Conservation (phyloP, 495 filamentous ascomycete genomes). For the Talaromyces nanjingensis region DNA sequence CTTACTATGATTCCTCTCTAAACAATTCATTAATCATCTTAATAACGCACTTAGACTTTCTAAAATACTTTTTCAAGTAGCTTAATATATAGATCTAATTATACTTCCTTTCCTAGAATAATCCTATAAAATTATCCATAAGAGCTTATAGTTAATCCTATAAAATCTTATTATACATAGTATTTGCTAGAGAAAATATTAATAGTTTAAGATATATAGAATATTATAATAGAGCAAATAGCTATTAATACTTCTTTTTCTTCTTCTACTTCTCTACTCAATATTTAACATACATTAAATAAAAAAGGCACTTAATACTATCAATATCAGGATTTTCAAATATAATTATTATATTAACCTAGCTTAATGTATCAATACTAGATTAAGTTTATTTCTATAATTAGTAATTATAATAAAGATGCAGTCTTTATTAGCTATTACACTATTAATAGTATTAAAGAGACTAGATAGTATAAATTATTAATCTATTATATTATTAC, state of each 20-base stretch:
- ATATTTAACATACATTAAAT: constrained; percentile 52
- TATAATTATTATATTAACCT: constrained; percentile 64
- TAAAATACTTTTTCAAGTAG: neutral
- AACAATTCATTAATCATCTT: too few species aligned
- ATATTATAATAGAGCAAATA: constrained; percentile 57
- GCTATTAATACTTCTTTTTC: too few species aligned
- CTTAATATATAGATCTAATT: neutral
- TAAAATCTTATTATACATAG: neutral
- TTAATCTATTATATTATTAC: neutral
- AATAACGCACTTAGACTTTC: neutral
- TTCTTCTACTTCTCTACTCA: constrained; percentile 45
- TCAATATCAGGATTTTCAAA: constrained; percentile 56
- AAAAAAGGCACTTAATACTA: constrained; percentile 62
- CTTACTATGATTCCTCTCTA: too few species aligned
- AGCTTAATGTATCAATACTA: constrained; percentile 69
- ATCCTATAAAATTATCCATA: neutral
- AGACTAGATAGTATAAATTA: constrained; percentile 64
- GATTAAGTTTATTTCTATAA: constrained; percentile 63
- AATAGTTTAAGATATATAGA: neutral
- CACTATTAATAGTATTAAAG: constrained; percentile 76
- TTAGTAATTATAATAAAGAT: constrained; percentile 84
- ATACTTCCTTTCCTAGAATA: neutral
- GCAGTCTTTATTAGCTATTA: constrained; percentile 70
- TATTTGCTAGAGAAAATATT: neutral
- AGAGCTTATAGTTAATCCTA: neutral